Conservation (phyloP, 139 green algal genomes). For the Micractinium sp. region DNA sequence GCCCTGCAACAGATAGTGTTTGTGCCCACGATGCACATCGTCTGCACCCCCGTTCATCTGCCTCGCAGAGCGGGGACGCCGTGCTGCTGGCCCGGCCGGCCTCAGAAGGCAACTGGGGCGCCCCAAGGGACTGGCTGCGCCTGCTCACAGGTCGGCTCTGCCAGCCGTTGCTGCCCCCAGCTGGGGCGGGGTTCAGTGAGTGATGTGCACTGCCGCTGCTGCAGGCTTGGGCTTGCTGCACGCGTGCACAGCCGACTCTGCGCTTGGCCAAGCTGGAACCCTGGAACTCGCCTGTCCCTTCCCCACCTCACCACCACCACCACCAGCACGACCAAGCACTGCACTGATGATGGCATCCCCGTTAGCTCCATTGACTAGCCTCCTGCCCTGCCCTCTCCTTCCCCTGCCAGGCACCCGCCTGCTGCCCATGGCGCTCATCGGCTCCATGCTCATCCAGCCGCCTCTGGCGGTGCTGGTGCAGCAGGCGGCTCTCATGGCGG, state of each 20-base stretch:
- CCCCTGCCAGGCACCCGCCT: slow-evolving; percentile 2
- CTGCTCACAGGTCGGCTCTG: neutral
- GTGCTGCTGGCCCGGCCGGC: slow-evolving; percentile 12
- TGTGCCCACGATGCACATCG: no score
- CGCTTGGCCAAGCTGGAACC: no score
- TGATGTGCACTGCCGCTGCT: no score
- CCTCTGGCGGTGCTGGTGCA: slow-evolving; percentile 7
- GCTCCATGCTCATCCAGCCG: neutral
- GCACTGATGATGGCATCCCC: neutral
- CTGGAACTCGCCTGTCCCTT: no score
- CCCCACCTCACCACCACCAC: no score
- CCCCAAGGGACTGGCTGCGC: neutral
- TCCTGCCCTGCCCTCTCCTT: neutral
- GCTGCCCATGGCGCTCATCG: neutral
- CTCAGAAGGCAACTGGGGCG: neutral
- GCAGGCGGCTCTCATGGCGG: neutral
- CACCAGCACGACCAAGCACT: no score
- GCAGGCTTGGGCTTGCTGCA: no score
- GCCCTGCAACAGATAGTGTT: no score
- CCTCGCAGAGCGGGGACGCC: neutral
- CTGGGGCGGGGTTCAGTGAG: no score
- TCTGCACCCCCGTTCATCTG: neutral
- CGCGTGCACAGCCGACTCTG: no score
- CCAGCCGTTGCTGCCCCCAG: no score
- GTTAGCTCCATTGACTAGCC: neutral